A percentile compares a stretch with the other conserved stretches of the same genome.
These are phyloP conservation scores for Lodderomyces beijingensis DNA, from an alignment of 1,139 yeast species.

Conservation along the genomic window DNA sequence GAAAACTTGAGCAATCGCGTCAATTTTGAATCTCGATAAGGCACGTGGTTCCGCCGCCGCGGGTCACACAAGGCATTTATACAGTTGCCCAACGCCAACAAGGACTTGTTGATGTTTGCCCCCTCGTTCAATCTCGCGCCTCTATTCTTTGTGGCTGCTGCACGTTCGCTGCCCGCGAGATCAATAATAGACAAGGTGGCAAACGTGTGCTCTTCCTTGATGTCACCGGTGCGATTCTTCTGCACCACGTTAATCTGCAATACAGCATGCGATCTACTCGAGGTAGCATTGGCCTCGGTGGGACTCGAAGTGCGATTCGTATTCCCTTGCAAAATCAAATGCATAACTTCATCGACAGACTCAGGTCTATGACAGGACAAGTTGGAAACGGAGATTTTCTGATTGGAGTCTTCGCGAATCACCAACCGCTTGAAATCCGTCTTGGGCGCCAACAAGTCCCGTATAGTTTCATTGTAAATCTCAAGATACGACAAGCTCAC, in stretches of 20 bases:
- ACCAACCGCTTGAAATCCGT: constrained; percentile 44
- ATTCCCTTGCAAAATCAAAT: constrained; percentile 69
- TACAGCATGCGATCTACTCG: constrained; percentile 92
- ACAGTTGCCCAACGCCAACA: constrained; percentile 88
- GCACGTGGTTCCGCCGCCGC: constrained; percentile 66
- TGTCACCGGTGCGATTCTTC: constrained; percentile 55
- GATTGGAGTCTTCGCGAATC: constrained; percentile 68
- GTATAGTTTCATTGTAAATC: constrained; percentile 84
- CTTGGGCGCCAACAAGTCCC: constrained; percentile 67
- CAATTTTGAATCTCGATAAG: constrained; percentile 85
- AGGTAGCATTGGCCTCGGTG: constrained; percentile 85
- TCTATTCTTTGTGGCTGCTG: constrained; percentile 79
- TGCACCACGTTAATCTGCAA: constrained; percentile 74
- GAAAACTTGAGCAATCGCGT: constrained; percentile 84
- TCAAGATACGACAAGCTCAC: constrained; percentile 74
- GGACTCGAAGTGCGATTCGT: constrained; percentile 76
- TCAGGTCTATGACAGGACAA: constrained; percentile 61
- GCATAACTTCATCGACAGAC: constrained; percentile 76
- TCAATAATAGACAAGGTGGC: constrained; percentile 86
- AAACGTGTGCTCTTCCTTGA: constrained; percentile 64
- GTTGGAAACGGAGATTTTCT: constrained; percentile 70
- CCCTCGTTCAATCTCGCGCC: constrained; percentile 84
- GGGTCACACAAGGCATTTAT: constrained; percentile 87
- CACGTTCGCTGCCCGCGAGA: constrained; percentile 92
- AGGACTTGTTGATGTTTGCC: constrained; percentile 67